Evolutionary conservation across 305 asterid genomes (phyloP), one percentile per base, ranked within the genome.

Genomic region (Solanum chacoense): DNA sequence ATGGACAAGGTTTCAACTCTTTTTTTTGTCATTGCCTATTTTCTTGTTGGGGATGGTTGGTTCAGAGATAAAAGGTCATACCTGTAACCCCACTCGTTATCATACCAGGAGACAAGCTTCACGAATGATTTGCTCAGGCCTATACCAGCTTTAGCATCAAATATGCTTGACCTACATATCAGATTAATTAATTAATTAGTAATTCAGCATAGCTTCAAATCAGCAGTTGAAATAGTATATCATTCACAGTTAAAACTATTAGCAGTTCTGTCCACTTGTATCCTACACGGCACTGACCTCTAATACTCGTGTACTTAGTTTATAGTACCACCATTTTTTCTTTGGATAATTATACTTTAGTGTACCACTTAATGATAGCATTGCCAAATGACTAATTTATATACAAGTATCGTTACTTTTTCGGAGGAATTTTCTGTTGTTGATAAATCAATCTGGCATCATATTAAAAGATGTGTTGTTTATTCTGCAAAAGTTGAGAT

Each of bases 41-140:
- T 77, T 77, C 84, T 78, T 24, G 11, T 37, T 13, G 16, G 67
- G 85, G 36, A 4, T 4, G 29, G 11, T 6, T 83, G 31, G 20
- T 83, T 18, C 28, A 50, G 7, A 83, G 63, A 89, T 80, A 91
- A 88, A 45, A 86, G 31, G 20, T 11, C 20, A 11, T 95, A 96
- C 99, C 99, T 97, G 98, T 97, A 97, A 89, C 99, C 99, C 99
- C 99, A 97, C 90, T 97, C 99, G 38, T 96, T 97, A 76, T 97
- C 99, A 45, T 97, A 97, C 99, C 99, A 97, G 8, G 99, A 93
- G 77, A 97, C 98, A 2, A 97, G 94, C 94, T 97, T 97, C 98
- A 97, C 90, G 94, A 96, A 95, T 28, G 98, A 94, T 71, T 89
- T 91, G 74, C 97, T 96, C 31, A 97, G 95, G 67, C 99, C 99